Evolutionary conservation across 2,329 filamentous ascomycete species (phyloP).

Genomic region (Botryotinia convoluta): DNA sequence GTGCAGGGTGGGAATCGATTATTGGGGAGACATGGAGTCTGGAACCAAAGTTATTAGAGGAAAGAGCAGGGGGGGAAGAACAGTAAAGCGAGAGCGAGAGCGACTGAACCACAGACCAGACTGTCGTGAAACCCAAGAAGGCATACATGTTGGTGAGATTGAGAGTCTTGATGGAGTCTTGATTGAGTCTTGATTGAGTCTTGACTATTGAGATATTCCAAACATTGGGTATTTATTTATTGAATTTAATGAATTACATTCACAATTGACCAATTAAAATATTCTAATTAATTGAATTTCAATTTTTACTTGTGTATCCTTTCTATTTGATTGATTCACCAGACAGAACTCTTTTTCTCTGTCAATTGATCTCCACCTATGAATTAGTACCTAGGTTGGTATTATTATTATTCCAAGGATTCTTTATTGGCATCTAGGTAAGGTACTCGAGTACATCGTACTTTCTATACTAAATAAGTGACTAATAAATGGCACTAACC

Average conservation of each 20-base stretch:
- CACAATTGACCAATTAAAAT: neutral
- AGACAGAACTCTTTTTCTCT: neutral
- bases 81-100: too few relatives aligned
- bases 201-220: constrained; percentile 1
- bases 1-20: neutral
- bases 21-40: neutral
- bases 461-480: neutral
- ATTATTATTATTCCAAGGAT: neutral
- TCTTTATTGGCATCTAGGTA: neutral
- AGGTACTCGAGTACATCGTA: too few relatives aligned
- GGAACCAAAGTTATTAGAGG: neutral
- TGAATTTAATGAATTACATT: neutral
- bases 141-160: neutral
- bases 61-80: neutral
- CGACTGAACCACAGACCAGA: neutral
- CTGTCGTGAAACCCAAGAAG: neutral
- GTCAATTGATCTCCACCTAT: neutral
- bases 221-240: neutral
- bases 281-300: neutral
- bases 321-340: neutral
- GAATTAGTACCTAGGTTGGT: neutral
- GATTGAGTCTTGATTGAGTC: neutral
- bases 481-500: neutral
- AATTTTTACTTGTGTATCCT: neutral
- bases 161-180: neutral